Evolutionary conservation across 352 stramenopile genomes (phyloP), one percentile per base, ranked within the genome.

Genomic region (Chrysophaeum taylorii): DNA sequence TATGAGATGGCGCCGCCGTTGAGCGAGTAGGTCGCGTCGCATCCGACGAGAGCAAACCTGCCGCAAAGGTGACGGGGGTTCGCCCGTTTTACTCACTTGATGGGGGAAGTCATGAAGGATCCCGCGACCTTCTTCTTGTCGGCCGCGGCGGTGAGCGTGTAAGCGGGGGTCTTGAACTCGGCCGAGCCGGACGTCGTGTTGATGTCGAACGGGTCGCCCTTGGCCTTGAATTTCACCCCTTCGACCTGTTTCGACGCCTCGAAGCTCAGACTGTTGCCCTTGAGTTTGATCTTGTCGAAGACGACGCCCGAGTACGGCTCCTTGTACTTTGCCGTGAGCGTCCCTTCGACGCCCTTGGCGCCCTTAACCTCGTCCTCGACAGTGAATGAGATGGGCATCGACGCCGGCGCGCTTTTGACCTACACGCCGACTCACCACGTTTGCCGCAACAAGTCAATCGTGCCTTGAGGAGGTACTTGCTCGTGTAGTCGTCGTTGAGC

Each of bases 401-500:
- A 2, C 57, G 41, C 7, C 57, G 57, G 57, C 12, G 33, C 57
- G 14, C 2, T 29, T 36, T 66, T 66, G 12, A n/a, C n/a, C n/a
- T n/a, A n/a, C n/a, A n/a, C n/a, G n/a, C n/a, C n/a, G n/a, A n/a
- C n/a, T n/a, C n/a, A n/a, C n/a, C n/a, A n/a, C n/a, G n/a, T n/a
- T n/a, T n/a, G n/a, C n/a, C n/a, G n/a, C n/a, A n/a, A n/a, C n/a
- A n/a, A n/a, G n/a, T n/a, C n/a, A n/a, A n/a, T n/a, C n/a, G n/a
- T n/a, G 36, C 31, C 36, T 66, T 66, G 57, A 66, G 57, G 2
- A 45, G 31, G 33, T 35, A 27, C 36, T 66, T 66, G 57, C 33
- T 45, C 57, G 57, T 66, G 57, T 66, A 66, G 57, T 66, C 57
- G 33, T 66, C 57, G 57, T 35, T 36, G 57, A 66, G 4, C 33